Base-by-base conservation (phyloP, 768 basidiomycete species). In the Naganishia vaughanmartiniae region DNA sequence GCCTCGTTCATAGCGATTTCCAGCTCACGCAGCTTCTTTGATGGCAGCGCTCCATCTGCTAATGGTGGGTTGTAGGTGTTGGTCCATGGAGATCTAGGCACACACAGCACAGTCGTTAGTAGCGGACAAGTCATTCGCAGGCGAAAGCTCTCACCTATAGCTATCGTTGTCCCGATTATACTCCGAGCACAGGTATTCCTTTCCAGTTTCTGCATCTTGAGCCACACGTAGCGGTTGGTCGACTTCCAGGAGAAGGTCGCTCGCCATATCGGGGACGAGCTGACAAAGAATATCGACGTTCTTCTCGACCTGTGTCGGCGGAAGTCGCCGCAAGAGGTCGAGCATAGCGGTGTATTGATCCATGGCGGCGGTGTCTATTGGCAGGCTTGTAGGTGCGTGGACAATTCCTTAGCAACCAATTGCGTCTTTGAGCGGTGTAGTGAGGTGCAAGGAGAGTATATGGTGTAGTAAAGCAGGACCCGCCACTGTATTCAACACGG, bases 1-100 rank as follows among this genome's bases (percentile, higher is more conserved):
- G 93, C 94, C 72, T 95, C 92, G 77, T 98, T 98, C 42, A 94
- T 92, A 12, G 90, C 84, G 69, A 93, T 88, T 81, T 99, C 96
- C 30, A 99, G 84, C 77, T 93, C 90, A 69, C 96, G 87, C 70
- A 98, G 86, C 77, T 89, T 91, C 21, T 88, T 82, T 10, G 89
- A 88, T 0, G 96, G 96, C 1, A 87, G 83, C 4, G 94, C 93
- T 1, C 92, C 95, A 73, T 95, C 92, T 24, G 93, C 89, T 54
- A 93, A 81, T 1, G 90, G 90, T 28, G 93, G 91, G 73, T 93
- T 89, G 78, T 98, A 99, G 78, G 91, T 89, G 80, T 98, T 99
- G 28, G 94, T 93, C 94, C 95, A 98, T 10, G 96, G 96, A 2
- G 96, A 99, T 76, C 95, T 99, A 71, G 19, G 14, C 45, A 28